A percentile compares a stretch with the other conserved stretches of the same genome.
Evolutionary conservation across 2,329 filamentous ascomycete genomes (phyloP).

Genomic region (Penicillium sp.): DNA sequence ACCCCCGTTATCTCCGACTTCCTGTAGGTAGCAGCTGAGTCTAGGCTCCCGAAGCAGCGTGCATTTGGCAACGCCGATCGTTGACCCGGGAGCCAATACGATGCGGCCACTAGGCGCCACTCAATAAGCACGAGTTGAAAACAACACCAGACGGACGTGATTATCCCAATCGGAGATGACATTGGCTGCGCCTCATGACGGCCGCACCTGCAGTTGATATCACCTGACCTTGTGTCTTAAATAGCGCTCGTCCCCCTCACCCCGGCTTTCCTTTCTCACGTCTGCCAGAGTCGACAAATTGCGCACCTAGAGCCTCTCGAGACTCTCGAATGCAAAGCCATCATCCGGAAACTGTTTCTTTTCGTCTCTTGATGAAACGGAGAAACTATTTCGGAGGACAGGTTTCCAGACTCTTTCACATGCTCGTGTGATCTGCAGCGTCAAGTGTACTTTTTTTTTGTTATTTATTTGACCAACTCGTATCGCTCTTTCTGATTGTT

Average conservation of each 20-base stretch:
- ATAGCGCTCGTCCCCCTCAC: conserved; percentile 33
- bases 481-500: conserved; percentile 43
- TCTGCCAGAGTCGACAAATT: conserved; percentile 44
- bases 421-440: conserved; percentile 53
- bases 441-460: conserved; percentile 35
- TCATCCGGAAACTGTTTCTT: conserved; percentile 28
- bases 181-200: conserved; percentile 10
- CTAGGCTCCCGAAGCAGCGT: conserved; percentile 3
- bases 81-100: conserved; percentile 8
- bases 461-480: conserved; percentile 34
- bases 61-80: conserved; percentile 15
- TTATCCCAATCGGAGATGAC: not conserved
- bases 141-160: conserved; percentile 6
- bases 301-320: conserved; percentile 27
- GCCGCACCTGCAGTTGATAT: conserved; percentile 22
- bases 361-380: conserved; percentile 33
- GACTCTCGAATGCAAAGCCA: conserved; percentile 52
- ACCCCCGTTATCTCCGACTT: not conserved
- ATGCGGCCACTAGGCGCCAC: conserved; percentile 13
- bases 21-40: not conserved
- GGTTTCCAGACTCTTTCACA: conserved; percentile 55
- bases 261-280: conserved; percentile 48
- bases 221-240: conserved; percentile 30
- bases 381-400: conserved; percentile 39
- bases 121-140: conserved; percentile 3